Evolutionary conservation across 176 grass and related monocot species (phyloP), one percentile per base, ranked within the genome.

Genomic region (Tuctoria greenei): DNA sequence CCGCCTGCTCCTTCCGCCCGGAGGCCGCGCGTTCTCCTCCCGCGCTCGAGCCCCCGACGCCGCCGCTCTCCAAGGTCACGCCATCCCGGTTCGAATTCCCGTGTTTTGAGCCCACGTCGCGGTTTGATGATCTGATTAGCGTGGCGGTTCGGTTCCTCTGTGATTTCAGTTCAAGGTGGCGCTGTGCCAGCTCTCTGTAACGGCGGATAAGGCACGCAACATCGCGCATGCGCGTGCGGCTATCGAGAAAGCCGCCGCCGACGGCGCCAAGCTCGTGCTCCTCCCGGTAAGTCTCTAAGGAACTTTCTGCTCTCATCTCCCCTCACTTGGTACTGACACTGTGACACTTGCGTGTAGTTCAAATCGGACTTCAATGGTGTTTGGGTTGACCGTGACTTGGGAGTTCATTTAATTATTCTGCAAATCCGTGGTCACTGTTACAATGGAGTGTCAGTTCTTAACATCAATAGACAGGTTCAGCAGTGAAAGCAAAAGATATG

Each of bases 181-280:
- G 23, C 73, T 99, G 66, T 99, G 95, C 80, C 95, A 99, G 75
- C 58, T 99, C 28, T 84, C 95, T 6, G 91, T 92, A 21, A 99
- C 89, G 17, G 42, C 67, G 72, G 95, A 99, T 60, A 99, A 99
- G 87, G 82, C 73, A 47, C 83, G 87, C 67, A 99, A 99, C 60
- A 95, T 99, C 73, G 84, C 80, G 1, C 89, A 84, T 61, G 91
- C 95, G 73, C 95, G 91, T 20, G 60, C 66, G 6, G 85, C 91
- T 36, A 99, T 99, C 62, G 85, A 92, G 84, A 76, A 67, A 23
- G 95, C 95, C 0, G 86, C 87, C 39, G 61, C 69, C 23, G 86
- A 90, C 68, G 95, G 91, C 56, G 91, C 95, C 74, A 90, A 92
- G 84, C 91, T 99, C 52, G 91, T 99, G 66, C 68, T 99, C 41